Base-by-base conservation (phyloP, 2,329 filamentous ascomycete species). In the Ustilaginoidea virens region DNA sequence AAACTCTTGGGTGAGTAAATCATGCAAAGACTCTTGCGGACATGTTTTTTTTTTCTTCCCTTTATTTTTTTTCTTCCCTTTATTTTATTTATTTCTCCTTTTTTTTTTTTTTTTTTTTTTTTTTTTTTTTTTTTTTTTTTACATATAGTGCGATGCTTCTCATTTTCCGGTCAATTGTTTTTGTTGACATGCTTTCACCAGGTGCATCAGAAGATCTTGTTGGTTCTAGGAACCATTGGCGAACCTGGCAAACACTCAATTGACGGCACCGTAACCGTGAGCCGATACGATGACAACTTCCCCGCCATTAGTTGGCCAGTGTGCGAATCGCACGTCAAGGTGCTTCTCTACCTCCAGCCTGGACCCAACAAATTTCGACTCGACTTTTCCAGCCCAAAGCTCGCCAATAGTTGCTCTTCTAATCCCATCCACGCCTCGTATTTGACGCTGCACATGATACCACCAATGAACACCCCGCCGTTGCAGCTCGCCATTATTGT, bases 131-230 rank as follows among this genome's bases (percentile, higher is more conserved):
- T n/a, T n/a, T n/a, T n/a, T n/a, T n/a, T n/a, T n/a, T n/a, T n/a
- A n/a, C n/a, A n/a, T n/a, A n/a, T n/a, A n/a, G 12, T 31, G 25
- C 29, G 19, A 31, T 4, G 20, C 16, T 16, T 11, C 7, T 20
- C 11, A 20, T 20, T 20, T 11, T 20, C 19, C n/a, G n/a, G n/a
- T n/a, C n/a, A n/a, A n/a, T n/a, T n/a, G n/a, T n/a, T n/a, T n/a
- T n/a, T n/a, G n/a, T n/a, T n/a, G n/a, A n/a, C n/a, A n/a, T n/a
- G n/a, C n/a, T n/a, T n/a, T n/a, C n/a, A n/a, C n/a, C n/a, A 92
- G 83, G 82, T 92, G 13, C 82, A 92, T 47, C 85, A 94, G 60
- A 94, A 93, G 49, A 69, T 92, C 7, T 63, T 94, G 13, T 66
- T 90, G 15, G 64, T 94, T 26, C 73, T 77, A 43, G 87, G 87